Percentiles rank a stretch among this genome's conserved stretches.
Evolutionary conservation across 495 filamentous ascomycete genomes (phyloP).

Genomic region (Cladorrhinum samala): DNA sequence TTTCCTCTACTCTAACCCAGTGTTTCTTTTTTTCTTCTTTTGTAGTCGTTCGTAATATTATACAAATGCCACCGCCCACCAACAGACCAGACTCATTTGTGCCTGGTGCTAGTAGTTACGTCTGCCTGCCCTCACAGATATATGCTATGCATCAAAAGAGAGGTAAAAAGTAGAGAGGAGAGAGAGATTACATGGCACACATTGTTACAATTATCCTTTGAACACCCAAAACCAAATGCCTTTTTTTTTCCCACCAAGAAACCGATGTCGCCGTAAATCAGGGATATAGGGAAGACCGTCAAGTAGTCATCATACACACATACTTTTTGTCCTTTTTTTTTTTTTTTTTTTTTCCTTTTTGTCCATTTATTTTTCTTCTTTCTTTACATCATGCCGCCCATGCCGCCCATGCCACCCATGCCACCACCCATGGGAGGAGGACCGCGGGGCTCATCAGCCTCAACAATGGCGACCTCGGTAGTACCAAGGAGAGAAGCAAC

Average conservation of each 20-base stretch:
- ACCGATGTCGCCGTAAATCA: conserved; percentile 29
- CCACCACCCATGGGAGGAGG: conserved; percentile 53
- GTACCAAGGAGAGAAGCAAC: conserved; percentile 96
- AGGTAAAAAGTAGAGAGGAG: conserved; percentile 29
- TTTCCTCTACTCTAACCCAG: conserved; percentile 26
- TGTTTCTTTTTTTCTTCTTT: no score
- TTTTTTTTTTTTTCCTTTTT: conserved; percentile 3
- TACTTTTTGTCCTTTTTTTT: conserved; percentile 1
- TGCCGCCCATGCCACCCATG: conserved; percentile 44
- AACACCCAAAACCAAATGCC: conserved; percentile 29
- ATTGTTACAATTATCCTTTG: conserved; percentile 19
- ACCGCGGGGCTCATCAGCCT: conserved; percentile 84
- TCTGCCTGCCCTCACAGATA: conserved; percentile 13
- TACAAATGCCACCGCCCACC: conserved; percentile 20
- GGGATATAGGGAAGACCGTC: conserved; percentile 3
- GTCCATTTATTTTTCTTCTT: conserved; percentile 16
- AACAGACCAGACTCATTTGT: no score
- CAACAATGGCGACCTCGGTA: conserved; percentile 94
- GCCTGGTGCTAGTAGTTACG: no score
- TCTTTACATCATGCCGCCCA: conserved; percentile 52
- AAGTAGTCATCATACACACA: conserved; percentile 5
- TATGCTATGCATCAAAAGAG: conserved; percentile 23
- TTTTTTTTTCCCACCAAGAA: conserved; percentile 8
- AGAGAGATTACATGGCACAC: conserved; percentile 24
- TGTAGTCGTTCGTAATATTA: no score